These are phyloP conservation scores for Paecilomyces niveus DNA, from an alignment of 2,329 filamentous ascomycete genomes.

Conservation along the genomic window DNA sequence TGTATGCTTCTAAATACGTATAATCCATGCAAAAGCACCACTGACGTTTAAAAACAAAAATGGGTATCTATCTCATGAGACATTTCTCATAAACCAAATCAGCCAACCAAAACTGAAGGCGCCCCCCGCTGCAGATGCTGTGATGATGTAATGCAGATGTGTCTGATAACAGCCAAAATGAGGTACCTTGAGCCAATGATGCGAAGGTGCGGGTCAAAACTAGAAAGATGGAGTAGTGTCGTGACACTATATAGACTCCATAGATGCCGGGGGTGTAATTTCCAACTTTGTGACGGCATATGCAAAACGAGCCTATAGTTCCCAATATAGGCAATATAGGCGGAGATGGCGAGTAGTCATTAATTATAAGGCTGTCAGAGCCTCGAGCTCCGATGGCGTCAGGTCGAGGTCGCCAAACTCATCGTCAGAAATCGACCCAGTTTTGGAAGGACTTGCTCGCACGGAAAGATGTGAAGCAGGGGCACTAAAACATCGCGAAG, in stretches of 20 bases:
- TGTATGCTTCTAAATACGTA: background rate
- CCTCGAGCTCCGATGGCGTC: constrained; percentile 5
- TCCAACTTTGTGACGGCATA: background rate
- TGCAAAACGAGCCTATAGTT: background rate
- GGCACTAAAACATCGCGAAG: background rate
- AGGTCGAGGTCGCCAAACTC: constrained; percentile 6
- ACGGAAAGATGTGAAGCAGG: background rate
- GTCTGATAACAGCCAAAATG: no score
- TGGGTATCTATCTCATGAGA: background rate
- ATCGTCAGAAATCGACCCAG: background rate
- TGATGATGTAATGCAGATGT: no score
- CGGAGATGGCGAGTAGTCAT: background rate
- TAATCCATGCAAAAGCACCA: background rate
- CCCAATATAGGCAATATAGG: background rate
- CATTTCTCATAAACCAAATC: background rate
- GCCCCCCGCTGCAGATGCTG: background rate
- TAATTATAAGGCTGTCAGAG: background rate
- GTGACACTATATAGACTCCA: no score
- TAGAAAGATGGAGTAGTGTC: no score
- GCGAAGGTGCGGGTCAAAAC: no score
- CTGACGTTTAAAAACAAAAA: background rate
- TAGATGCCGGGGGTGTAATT: background rate
- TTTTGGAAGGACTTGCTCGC: background rate
- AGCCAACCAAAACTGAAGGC: background rate
- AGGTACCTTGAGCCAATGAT: no score